Evolutionary conservation across 2,329 filamentous ascomycete species (phyloP).

Genomic region (Aspergillus oerlinghausenensis): DNA sequence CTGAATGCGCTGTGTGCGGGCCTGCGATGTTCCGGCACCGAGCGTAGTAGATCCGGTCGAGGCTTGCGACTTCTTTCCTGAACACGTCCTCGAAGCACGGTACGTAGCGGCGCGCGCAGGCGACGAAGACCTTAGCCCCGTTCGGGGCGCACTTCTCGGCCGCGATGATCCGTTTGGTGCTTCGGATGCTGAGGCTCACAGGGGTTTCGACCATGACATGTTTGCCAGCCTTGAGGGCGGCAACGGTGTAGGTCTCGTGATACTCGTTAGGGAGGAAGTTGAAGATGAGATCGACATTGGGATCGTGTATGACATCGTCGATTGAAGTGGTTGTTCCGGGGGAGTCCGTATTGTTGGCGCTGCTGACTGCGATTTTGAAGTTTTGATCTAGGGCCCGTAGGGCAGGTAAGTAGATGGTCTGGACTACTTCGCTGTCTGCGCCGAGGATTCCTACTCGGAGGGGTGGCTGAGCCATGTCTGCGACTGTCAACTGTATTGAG

Average conservation of each 20-base stretch:
- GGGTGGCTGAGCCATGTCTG: slow-evolving; percentile 17
- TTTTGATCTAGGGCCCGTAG: slow-evolving; percentile 40
- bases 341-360: slow-evolving; percentile 2
- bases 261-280: slow-evolving; percentile 55
- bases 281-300: slow-evolving; percentile 36
- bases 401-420: slow-evolving; percentile 52
- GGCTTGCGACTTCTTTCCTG: slow-evolving; percentile 47
- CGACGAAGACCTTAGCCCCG: slow-evolving; percentile 51
- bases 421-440: slow-evolving; percentile 40
- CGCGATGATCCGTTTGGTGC: slow-evolving; percentile 45
- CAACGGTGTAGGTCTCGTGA: slow-evolving; percentile 50
- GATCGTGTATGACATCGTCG: slow-evolving; percentile 39
- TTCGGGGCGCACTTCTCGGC: slow-evolving; percentile 43
- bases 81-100: slow-evolving; percentile 51
- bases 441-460: slow-evolving; percentile 35
- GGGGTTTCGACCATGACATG: slow-evolving; percentile 59
- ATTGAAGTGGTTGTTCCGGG: not conserved
- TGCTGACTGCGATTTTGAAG: slow-evolving; percentile 43
- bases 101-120: slow-evolving; percentile 60
- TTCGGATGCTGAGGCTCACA: slow-evolving; percentile 46
- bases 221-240: slow-evolving; percentile 52
- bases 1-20: slow-evolving; percentile 39
- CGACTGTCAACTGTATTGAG: not conserved
- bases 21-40: slow-evolving; percentile 51
- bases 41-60: slow-evolving; percentile 54